Conservation (phyloP, 305 asterid genomes). For the Fraxinus sp. region DNA sequence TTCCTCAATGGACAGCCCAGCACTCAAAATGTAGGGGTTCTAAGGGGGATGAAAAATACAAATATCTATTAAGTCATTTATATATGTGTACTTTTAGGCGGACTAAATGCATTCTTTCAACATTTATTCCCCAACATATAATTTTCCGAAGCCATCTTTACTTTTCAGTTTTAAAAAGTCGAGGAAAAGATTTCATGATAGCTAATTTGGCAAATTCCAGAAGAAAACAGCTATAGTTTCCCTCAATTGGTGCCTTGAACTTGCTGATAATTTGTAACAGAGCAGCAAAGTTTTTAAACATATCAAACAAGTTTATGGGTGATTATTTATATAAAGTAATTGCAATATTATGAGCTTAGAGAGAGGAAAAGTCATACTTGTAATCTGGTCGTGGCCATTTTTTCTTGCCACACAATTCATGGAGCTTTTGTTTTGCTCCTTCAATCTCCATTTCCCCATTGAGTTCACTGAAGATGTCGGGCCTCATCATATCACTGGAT, state of each 20-base stretch:
- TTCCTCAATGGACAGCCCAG: neutral
- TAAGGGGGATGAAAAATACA: neutral
- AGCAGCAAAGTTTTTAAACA: neutral
- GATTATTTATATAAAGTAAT: neutral
- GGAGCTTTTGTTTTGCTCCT: conserved; percentile 66
- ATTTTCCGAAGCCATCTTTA: neutral
- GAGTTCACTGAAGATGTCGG: conserved; percentile 19
- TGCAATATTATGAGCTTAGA: neutral
- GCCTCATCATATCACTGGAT: neutral
- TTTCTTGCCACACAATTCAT: conserved; percentile 50
- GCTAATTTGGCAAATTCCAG: neutral
- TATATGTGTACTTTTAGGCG: neutral
- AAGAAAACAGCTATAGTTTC: neutral
- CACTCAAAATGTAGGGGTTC: neutral
- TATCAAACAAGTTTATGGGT: neutral
- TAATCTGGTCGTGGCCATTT: conserved; percentile 73
- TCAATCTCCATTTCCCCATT: conserved; percentile 47
- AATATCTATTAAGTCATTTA: neutral
- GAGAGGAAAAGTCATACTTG: conserved; percentile 43
- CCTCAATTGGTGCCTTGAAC: neutral
- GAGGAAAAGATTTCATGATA: neutral
- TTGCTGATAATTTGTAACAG: neutral
- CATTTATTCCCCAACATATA: neutral
- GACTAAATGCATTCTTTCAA: neutral
- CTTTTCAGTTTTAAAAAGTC: neutral